phyloP scores from a whole-genome alignment of 345 rosid species.

The Triadica sebifera region DNA sequence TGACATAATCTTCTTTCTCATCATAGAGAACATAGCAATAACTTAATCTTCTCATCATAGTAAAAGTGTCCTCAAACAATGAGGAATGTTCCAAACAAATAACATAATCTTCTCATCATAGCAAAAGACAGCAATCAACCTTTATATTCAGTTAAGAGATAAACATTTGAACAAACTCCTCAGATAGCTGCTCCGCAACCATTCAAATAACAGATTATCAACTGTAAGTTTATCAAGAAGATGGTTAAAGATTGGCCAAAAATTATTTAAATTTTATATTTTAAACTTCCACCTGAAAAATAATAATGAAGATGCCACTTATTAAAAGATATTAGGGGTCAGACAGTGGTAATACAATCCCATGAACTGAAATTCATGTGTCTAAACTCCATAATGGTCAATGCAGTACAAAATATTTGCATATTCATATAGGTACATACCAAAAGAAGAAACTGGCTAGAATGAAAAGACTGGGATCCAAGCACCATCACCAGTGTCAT shows the following conservation, averaged over 20 bases:
- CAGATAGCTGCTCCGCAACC: constrained; percentile 64
- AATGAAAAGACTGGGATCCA: constrained; percentile 66
- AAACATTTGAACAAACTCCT: constrained; percentile 79
- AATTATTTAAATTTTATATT: background rate
- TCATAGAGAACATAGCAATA: background rate
- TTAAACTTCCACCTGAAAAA: background rate
- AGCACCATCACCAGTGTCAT: constrained; percentile 72
- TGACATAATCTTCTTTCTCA: background rate
- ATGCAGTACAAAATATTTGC: background rate
- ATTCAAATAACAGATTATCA: constrained; percentile 20
- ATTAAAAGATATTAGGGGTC: background rate
- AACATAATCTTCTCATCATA: background rate
- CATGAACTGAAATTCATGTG: background rate
- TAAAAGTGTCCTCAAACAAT: background rate
- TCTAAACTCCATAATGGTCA: background rate
- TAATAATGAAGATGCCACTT: background rate
- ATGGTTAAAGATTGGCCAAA: background rate
- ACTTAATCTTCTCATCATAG: no score
- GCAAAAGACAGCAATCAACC: constrained; percentile 35
- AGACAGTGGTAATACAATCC: background rate
- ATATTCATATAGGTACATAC: constrained; percentile 30
- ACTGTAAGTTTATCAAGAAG: background rate
- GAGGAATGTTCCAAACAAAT: background rate
- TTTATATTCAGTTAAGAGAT: constrained; percentile 63
- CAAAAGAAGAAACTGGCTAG: constrained; percentile 54